A percentile compares a stretch with the other conserved stretches of the same genome.
These are phyloP conservation scores for Acer saccharum DNA, from an alignment of 345 rosid species.

Conservation along the genomic window DNA sequence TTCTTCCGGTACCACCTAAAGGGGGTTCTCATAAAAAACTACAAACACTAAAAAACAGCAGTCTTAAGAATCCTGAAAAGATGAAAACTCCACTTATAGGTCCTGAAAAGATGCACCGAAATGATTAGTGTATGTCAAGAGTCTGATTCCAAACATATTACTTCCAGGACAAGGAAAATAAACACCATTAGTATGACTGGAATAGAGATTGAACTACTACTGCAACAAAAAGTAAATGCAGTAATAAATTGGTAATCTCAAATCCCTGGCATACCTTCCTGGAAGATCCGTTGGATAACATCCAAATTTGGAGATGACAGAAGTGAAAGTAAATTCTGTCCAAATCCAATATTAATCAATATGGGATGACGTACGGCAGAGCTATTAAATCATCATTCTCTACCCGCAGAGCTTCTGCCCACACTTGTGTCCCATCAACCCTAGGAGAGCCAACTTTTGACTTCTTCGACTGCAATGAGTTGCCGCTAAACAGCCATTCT, in stretches of 20 bases:
- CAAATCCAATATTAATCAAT: constrained; percentile 36
- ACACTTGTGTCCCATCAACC: constrained; percentile 44
- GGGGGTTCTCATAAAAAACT: neutral
- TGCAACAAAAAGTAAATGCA: constrained; percentile 14
- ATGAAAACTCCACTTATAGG: constrained; percentile 6
- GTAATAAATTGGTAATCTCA: constrained; percentile 4
- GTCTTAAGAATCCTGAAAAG: constrained; percentile 6
- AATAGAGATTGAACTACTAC: constrained; percentile 10
- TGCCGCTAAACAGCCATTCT: constrained; percentile 57
- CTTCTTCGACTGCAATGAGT: constrained; percentile 31
- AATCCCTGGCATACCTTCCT: constrained; percentile 12
- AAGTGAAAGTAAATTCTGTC: constrained; percentile 11
- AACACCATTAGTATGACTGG: constrained; percentile 8
- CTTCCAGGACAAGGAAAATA: constrained; percentile 15
- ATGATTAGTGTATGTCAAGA: neutral
- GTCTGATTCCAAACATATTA: constrained; percentile 12
- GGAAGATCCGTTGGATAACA: neutral
- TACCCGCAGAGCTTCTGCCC: constrained; percentile 64
- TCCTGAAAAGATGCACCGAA: constrained; percentile 18
- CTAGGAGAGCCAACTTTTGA: constrained; percentile 27
- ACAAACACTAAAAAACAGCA: neutral
- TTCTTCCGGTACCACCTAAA: constrained; percentile 4
- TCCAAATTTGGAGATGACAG: neutral
- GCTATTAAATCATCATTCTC: constrained; percentile 62
- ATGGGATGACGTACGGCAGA: constrained; percentile 76